Conservation (phyloP, 768 basidiomycete genomes). For the Hortiboletus flavorubellus region DNA sequence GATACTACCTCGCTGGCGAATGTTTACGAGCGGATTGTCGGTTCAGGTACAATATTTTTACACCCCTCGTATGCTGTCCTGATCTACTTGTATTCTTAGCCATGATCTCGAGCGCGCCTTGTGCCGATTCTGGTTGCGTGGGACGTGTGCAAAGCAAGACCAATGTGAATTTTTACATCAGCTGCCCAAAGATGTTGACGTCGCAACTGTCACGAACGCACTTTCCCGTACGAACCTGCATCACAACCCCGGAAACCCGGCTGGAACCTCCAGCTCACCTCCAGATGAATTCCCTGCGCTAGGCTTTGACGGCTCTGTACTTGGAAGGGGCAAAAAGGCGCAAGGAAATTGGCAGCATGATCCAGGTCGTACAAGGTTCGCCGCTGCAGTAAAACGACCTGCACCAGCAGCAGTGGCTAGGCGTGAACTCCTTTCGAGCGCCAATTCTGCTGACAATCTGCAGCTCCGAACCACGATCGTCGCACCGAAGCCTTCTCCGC, state of each 20-base stretch:
- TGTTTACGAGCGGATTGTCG: conserved; percentile 95
- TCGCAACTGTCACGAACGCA: conserved; percentile 61
- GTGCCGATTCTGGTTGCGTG: conserved; percentile 96
- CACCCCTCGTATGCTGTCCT: neutral
- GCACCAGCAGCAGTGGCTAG: conserved; percentile 43
- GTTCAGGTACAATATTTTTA: conserved; percentile 71
- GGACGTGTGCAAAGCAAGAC: conserved; percentile 95
- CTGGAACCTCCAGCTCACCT: conserved; percentile 31
- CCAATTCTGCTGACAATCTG: conserved; percentile 52
- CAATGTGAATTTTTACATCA: conserved; percentile 96
- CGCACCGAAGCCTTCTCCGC: conserved; percentile 77
- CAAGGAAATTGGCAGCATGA: conserved; percentile 56
- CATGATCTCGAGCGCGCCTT: conserved; percentile 93
- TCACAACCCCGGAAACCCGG: conserved; percentile 36
- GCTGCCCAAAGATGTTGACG: conserved; percentile 82
- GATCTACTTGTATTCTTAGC: conserved; percentile 39
- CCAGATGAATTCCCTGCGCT: conserved; percentile 72
- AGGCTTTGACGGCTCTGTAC: conserved; percentile 40
- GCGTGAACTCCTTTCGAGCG: conserved; percentile 52
- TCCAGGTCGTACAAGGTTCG: conserved; percentile 84
- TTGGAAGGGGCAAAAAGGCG: conserved; percentile 42
- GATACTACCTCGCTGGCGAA: conserved; percentile 96
- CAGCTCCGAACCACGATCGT: conserved; percentile 68
- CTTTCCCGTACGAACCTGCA: conserved; percentile 66
- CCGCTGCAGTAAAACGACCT: conserved; percentile 81